Conservation (phyloP, 352 stramenopile genomes). For the Pythium rishiriense region DNA sequence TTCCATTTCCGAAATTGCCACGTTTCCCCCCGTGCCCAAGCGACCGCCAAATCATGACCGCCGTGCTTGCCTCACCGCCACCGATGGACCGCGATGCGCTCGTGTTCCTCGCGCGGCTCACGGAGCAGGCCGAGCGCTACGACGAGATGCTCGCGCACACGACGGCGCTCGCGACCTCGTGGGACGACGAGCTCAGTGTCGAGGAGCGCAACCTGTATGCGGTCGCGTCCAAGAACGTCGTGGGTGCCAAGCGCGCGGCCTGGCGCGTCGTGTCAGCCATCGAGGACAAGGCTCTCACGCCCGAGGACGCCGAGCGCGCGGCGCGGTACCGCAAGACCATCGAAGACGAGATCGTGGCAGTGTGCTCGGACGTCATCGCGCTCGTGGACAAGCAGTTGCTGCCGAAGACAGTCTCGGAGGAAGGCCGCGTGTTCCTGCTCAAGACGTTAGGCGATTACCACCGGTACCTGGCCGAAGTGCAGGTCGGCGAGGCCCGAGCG, state of each 20-base stretch:
- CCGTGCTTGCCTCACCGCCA: not conserved
- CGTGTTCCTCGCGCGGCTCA: conserved; percentile 40
- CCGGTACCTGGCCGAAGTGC: conserved; percentile 23
- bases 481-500: conserved; percentile 14
- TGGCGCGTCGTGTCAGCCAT: conserved; percentile 37
- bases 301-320: conserved; percentile 7
- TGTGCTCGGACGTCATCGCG: conserved; percentile 84
- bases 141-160: conserved; percentile 35
- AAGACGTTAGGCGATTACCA: conserved; percentile 88
- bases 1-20: too few species aligned
- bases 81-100: conserved; percentile 31
- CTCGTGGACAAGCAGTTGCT: conserved; percentile 94
- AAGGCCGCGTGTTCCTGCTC: conserved; percentile 96
- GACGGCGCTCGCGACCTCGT: conserved; percentile 22
- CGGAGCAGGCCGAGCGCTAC: conserved; percentile 37
- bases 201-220: conserved; percentile 41
- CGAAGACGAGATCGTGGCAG: conserved; percentile 26
- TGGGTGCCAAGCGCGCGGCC: conserved; percentile 25
- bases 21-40: too few species aligned
- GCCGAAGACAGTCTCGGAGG: conserved; percentile 85
- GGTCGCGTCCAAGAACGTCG: conserved; percentile 39
- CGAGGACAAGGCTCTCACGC: conserved; percentile 38
- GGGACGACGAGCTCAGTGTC: conserved; percentile 28
- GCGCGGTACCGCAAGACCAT: conserved; percentile 32
- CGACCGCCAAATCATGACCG: not conserved